These are phyloP conservation scores for Diutina mesorugosa DNA, from an alignment of 1,139 yeast genomes.

Conservation along the genomic window DNA sequence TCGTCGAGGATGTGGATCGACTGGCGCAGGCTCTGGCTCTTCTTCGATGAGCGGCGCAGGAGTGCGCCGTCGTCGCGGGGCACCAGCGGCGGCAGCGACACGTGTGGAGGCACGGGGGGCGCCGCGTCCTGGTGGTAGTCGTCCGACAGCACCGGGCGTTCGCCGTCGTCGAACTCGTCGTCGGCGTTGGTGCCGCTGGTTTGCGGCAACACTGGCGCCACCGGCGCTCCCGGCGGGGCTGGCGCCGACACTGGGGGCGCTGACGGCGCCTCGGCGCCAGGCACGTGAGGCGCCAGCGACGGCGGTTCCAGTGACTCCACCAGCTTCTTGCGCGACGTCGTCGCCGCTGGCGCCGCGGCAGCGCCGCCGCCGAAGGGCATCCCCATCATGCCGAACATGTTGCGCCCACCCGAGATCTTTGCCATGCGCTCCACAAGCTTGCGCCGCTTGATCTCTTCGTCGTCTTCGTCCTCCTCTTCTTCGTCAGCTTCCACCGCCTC, in stretches of 20 bases:
- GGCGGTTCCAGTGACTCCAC: conserved; percentile 4
- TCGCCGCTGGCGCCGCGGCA: conserved; percentile 15
- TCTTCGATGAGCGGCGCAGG: background rate
- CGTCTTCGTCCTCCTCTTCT: conserved; percentile 18
- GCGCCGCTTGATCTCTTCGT: conserved; percentile 32
- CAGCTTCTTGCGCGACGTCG: conserved; percentile 13
- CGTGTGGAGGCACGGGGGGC: background rate
- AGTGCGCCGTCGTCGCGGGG: background rate
- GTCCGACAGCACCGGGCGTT: background rate
- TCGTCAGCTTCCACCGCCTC: background rate
- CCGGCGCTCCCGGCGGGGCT: background rate
- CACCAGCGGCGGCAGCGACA: background rate
- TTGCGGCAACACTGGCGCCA: background rate
- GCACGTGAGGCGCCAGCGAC: background rate
- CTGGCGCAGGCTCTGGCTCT: background rate
- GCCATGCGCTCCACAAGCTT: conserved; percentile 93
- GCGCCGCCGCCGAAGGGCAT: conserved; percentile 42
- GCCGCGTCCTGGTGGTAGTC: background rate
- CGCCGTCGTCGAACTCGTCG: background rate
- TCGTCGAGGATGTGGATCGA: background rate
- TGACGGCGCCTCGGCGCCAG: background rate
- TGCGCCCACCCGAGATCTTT: conserved; percentile 82
- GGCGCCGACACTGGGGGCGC: background rate
- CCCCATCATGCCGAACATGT: conserved; percentile 76
- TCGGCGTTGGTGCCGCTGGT: background rate